Evolutionary conservation across 768 basidiomycete species (phyloP).

Genomic region (Lactarius indigo): DNA sequence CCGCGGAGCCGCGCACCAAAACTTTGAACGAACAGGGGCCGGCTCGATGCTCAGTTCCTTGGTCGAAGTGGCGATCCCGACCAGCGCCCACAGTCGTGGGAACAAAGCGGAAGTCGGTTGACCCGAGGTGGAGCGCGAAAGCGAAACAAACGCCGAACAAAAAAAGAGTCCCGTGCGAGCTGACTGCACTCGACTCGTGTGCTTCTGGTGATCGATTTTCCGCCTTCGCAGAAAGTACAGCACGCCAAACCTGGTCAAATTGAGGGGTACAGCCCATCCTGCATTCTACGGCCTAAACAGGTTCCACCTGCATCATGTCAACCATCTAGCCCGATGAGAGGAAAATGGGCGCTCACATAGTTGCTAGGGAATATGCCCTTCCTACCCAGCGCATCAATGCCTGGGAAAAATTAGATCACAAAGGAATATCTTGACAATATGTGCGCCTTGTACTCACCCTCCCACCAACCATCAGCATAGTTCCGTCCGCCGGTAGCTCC

Average conservation of each 20-base stretch:
- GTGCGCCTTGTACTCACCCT: conserved; percentile 49
- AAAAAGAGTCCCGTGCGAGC: conserved; percentile 1
- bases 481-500: conserved; percentile 58
- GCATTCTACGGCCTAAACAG: conserved; percentile 27
- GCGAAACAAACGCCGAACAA: conserved; percentile 6
- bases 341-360: conserved; percentile 56
- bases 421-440: conserved; percentile 22
- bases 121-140: background rate
- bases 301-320: conserved; percentile 45
- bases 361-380: conserved; percentile 87
- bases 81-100: background rate
- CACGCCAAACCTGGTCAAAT: conserved; percentile 32
- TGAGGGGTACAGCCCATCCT: conserved; percentile 19
- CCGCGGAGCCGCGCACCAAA: background rate
- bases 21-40: background rate
- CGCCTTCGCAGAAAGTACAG: conserved; percentile 1
- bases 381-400: conserved; percentile 52
- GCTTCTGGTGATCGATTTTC: conserved; percentile 8
- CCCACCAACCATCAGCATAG: conserved; percentile 83
- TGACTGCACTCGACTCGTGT: conserved; percentile 3
- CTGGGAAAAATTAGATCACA: conserved; percentile 39
- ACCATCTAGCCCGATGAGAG: conserved; percentile 19
- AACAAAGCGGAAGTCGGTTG: conserved; percentile 1
- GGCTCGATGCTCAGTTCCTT: background rate
- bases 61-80: background rate